A percentile compares a stretch with the other conserved stretches of the same genome.
Evolutionary conservation across 2,329 filamentous ascomycete genomes (phyloP).

Genomic region (Hirsutella minnesotensis): DNA sequence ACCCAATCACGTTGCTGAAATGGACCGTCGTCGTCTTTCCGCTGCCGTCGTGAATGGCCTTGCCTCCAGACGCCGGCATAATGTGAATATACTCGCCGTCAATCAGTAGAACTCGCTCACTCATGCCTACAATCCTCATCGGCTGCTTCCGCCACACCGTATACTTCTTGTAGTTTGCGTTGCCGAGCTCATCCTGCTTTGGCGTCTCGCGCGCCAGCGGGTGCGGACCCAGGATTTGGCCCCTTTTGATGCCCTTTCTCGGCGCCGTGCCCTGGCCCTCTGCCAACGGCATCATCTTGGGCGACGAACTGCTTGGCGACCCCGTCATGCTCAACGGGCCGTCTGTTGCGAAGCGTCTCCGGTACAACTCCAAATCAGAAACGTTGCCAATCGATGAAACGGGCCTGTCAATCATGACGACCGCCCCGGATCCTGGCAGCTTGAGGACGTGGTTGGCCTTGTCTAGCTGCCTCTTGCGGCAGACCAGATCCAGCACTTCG

Average conservation of each 20-base stretch:
- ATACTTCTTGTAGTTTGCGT: slow-evolving; percentile 60
- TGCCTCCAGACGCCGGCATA: slow-evolving; percentile 57
- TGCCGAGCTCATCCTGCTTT: slow-evolving; percentile 46
- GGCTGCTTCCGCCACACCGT: slow-evolving; percentile 73
- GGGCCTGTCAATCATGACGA: slow-evolving; percentile 65
- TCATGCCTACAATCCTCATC: slow-evolving; percentile 66
- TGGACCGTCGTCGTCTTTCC: slow-evolving; percentile 72
- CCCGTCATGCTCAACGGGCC: slow-evolving; percentile 56
- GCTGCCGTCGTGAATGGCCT: slow-evolving; percentile 49
- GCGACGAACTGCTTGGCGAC: slow-evolving; percentile 58
- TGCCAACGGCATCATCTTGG: slow-evolving; percentile 46
- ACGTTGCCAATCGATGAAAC: slow-evolving; percentile 69
- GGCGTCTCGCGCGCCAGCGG: slow-evolving; percentile 54
- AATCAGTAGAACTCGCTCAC: slow-evolving; percentile 65
- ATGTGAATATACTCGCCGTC: slow-evolving; percentile 83
- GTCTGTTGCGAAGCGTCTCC: slow-evolving; percentile 64
- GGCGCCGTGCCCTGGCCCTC: slow-evolving; percentile 24
- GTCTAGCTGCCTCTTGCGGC: slow-evolving; percentile 65
- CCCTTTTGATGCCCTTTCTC: slow-evolving; percentile 40
- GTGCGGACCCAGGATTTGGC: slow-evolving; percentile 45
- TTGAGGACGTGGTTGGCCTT: slow-evolving; percentile 72
- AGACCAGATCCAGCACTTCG: slow-evolving; percentile 69
- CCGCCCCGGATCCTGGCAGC: slow-evolving; percentile 59
- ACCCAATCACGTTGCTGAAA: slow-evolving; percentile 71
- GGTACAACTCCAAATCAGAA: slow-evolving; percentile 62